Base-by-base conservation (phyloP, 305 asterid genomes). In the Solanum chacoense region DNA sequence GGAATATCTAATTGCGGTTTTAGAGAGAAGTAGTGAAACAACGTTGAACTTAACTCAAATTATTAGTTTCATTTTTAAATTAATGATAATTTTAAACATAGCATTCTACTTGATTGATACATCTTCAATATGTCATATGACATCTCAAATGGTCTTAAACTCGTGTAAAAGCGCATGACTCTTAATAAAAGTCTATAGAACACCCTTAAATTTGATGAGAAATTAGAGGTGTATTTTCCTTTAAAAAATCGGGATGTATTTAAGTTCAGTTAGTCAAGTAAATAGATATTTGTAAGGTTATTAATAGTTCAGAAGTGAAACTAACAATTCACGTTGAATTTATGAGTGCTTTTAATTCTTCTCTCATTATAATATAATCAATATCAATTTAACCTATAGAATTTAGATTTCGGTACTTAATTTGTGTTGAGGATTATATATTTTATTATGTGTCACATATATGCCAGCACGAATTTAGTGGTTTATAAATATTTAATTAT, bases 231-330 rank as follows among this genome's bases (percentile, higher is more conserved):
- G 5, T 18, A 18, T 8, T 55, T 50, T 1, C 3, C 1, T 50
- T 50, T 0, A 3, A 0, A 50, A 50, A 6, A 18, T 55, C 0
- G 0, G 5, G 0, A 0, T 55, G 10, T 55, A 18, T 18, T 20
- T 55, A 0, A 55, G 0, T 13, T 42, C 3, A 42, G 3, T 11
- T 40, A 40, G 1, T 42, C 7, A 42, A 42, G 20, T 13, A 42
- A 42, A 42, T 12, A 4, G 1, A 12, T 42, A 42, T 42, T 42
- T 42, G 0, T 5, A 5, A 42, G 5, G 4, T 3, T 55, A 55
- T 55, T 3, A 55, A 55, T 55, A 55, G 9, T 18, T 18, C 2
- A 18, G 0, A 55, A 3, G 2, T 3, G 4, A 55, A 55, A 55
- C 10, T 50, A 50, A 50, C 8, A 6, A 16, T 50, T 6, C 3